Evolutionary conservation across 257 asterid species (phyloP).

Genomic region (Penstemon davidsonii): DNA sequence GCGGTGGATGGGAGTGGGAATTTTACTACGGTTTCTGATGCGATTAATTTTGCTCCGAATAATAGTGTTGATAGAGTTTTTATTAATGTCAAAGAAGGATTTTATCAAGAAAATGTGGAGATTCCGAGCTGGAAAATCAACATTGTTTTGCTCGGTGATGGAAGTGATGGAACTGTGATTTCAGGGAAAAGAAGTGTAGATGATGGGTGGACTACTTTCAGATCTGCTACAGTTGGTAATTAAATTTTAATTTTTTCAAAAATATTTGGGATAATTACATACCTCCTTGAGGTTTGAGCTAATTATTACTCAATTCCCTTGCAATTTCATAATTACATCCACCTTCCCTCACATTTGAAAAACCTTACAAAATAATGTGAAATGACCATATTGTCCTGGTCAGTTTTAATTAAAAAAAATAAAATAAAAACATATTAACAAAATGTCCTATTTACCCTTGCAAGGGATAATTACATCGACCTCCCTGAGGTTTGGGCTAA

Average conservation of each 20-base stretch:
- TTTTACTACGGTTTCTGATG: slow-evolving; percentile 55
- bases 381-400: too few relatives aligned
- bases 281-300: too few relatives aligned
- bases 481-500: too few relatives aligned
- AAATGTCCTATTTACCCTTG: too few relatives aligned
- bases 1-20: slow-evolving; percentile 79
- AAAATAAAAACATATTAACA: too few relatives aligned
- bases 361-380: too few relatives aligned
- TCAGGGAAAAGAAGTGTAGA: slow-evolving; percentile 58
- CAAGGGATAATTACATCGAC: too few relatives aligned
- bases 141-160: slow-evolving; percentile 82
- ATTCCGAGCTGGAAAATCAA: slow-evolving; percentile 77
- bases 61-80: slow-evolving; percentile 55
- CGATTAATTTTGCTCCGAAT: slow-evolving; percentile 63
- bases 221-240: slow-evolving; percentile 92
- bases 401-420: too few relatives aligned
- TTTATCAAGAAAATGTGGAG: slow-evolving; percentile 76
- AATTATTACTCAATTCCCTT: too few relatives aligned
- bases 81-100: slow-evolving; percentile 58
- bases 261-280: too few relatives aligned
- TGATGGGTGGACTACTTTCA: slow-evolving; percentile 91
- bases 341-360: too few relatives aligned
- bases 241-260: background rate
- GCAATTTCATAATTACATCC: too few relatives aligned
- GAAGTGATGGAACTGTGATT: slow-evolving; percentile 60